These are phyloP conservation scores for Nematocida parisii DNA, from an alignment of 371 early-diverging fungal species.

Conservation along the genomic window DNA sequence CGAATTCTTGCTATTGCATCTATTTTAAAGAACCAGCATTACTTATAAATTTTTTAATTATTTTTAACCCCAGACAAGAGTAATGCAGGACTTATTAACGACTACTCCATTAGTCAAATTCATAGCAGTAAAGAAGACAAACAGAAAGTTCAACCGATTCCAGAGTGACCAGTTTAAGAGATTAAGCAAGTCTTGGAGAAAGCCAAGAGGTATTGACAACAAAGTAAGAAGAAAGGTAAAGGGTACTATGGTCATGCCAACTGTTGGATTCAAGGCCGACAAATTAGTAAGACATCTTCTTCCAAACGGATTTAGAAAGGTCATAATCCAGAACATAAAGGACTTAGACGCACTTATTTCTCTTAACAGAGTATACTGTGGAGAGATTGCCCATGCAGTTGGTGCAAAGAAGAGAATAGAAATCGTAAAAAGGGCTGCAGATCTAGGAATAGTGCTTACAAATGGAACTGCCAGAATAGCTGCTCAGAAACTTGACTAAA, in stretches of 20 bases:
- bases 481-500: slow-evolving; percentile 72
- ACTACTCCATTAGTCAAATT: slow-evolving; percentile 51
- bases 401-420: slow-evolving; percentile 89
- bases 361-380: slow-evolving; percentile 96
- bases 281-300: slow-evolving; percentile 86
- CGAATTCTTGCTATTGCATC: too few species aligned
- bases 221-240: slow-evolving; percentile 93
- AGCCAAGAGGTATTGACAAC: slow-evolving; percentile 99
- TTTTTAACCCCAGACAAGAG: slow-evolving; percentile 72
- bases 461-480: slow-evolving; percentile 91
- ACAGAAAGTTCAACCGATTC: slow-evolving; percentile 89
- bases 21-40: neutral
- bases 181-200: slow-evolving; percentile 91
- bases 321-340: slow-evolving; percentile 82
- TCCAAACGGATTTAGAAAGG: slow-evolving; percentile 96
- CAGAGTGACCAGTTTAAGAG: slow-evolving; percentile 94
- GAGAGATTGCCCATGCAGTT: slow-evolving; percentile 95
- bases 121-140: slow-evolving; percentile 75
- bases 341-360: slow-evolving; percentile 92
- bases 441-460: slow-evolving; percentile 90
- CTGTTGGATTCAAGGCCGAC: slow-evolving; percentile 80
- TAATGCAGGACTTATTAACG: slow-evolving; percentile 49
- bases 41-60: slow-evolving; percentile 2
- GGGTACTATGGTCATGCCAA: slow-evolving; percentile 96
- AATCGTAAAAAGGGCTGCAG: slow-evolving; percentile 89